Conservation (phyloP, 495 filamentous ascomycete genomes). For the Pseudomonodictys pantanalensis region DNA sequence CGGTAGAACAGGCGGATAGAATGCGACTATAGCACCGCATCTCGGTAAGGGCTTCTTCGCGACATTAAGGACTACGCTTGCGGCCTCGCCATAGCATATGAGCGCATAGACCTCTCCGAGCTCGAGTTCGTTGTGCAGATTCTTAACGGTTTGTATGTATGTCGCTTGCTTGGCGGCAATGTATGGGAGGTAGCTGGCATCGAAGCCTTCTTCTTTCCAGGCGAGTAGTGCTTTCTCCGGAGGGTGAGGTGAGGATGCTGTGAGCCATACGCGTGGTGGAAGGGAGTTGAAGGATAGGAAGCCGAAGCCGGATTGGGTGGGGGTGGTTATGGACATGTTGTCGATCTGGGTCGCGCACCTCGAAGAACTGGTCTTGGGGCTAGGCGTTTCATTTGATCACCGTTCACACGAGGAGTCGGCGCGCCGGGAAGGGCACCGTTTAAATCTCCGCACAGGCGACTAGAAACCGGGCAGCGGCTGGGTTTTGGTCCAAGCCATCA, state of each 20-base stretch:
- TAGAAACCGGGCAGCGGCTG: background rate
- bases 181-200: conserved; percentile 29
- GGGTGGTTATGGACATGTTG: conserved; percentile 1
- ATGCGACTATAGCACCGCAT: conserved; percentile 55
- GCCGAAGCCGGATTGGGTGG: conserved; percentile 8
- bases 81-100: conserved; percentile 52
- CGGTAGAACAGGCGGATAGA: conserved; percentile 58
- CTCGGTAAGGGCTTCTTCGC: conserved; percentile 51
- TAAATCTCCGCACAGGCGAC: no score
- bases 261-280: conserved; percentile 18
- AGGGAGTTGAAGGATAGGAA: conserved; percentile 24
- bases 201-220: conserved; percentile 31
- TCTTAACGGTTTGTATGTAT: conserved; percentile 21
- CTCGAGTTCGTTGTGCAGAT: conserved; percentile 30
- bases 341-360: background rate
- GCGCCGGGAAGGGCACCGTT: background rate
- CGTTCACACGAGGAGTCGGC: background rate
- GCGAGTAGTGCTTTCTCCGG: conserved; percentile 8
- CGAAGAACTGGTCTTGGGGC: background rate
- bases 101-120: conserved; percentile 39
- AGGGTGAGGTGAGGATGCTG: conserved; percentile 7
- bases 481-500: background rate
- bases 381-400: conserved; percentile 1
- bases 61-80: conserved; percentile 55
- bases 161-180: conserved; percentile 2